These are phyloP conservation scores for Trifolium fragiferum DNA, from an alignment of 306 rosid species.

Conservation along the genomic window DNA sequence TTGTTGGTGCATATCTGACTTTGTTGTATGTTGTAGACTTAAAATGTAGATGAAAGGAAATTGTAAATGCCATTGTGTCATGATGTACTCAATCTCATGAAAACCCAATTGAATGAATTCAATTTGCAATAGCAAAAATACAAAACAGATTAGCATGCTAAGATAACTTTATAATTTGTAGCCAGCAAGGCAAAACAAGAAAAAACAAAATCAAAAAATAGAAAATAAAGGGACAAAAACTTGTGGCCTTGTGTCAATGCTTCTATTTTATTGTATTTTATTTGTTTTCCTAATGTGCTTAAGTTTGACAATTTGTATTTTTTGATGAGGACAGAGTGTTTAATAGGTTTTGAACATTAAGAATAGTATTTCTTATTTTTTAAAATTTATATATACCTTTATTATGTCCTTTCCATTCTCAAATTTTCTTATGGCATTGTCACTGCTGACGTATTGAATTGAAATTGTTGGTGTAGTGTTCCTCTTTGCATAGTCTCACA, in stretches of 20 bases:
- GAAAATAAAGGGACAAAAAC: constrained; percentile 20
- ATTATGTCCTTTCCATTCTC: constrained; percentile 30
- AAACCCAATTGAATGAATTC: constrained; percentile 6
- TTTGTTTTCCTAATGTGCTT: constrained; percentile 22
- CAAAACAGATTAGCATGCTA: constrained; percentile 20
- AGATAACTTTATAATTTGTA: not conserved
- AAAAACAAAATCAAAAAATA: constrained; percentile 28
- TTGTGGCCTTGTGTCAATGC: constrained; percentile 16
- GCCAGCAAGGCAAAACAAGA: constrained; percentile 29
- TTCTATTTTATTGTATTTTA: not conserved
- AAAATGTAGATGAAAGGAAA: too few species aligned
- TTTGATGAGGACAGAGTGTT: constrained; percentile 6
- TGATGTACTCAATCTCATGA: not conserved
- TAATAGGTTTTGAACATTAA: not conserved
- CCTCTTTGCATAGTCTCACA: constrained; percentile 27
- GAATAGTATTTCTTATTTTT: not conserved
- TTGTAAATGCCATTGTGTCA: not conserved
- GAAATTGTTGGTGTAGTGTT: constrained; percentile 32
- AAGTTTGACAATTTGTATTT: constrained; percentile 22
- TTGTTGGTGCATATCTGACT: too few species aligned
- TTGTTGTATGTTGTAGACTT: too few species aligned
- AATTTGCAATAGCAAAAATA: not conserved
- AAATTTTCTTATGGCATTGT: constrained; percentile 5
- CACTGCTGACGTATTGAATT: constrained; percentile 8
- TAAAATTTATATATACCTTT: not conserved